Evolutionary conservation across 345 rosid genomes (phyloP).

Genomic region (Acer saccharum): DNA sequence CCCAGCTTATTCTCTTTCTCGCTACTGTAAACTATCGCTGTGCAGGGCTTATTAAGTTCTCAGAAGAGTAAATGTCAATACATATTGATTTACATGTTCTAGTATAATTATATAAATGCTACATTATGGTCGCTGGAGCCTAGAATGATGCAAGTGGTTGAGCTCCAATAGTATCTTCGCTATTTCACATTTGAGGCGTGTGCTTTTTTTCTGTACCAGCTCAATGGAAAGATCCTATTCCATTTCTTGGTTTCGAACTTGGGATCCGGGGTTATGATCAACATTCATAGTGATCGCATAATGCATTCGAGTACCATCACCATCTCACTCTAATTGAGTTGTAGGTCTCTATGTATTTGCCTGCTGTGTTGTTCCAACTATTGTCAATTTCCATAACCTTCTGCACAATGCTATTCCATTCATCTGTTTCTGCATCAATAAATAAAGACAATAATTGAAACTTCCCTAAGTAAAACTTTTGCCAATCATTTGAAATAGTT

Average conservation of each 20-base stretch:
- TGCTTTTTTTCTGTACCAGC: neutral
- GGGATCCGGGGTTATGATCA: neutral
- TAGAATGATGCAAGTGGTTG: neutral
- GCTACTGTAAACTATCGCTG: neutral
- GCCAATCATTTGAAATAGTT: neutral
- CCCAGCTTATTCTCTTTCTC: neutral
- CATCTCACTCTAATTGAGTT: constrained; percentile 35
- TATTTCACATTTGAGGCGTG: neutral
- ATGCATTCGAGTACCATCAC: constrained; percentile 1
- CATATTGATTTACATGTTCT: neutral
- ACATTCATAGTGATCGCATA: neutral
- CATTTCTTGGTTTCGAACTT: neutral
- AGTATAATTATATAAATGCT: neutral
- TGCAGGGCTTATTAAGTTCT: neutral
- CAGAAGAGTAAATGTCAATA: neutral
- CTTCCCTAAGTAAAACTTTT: neutral
- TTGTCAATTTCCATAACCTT: constrained; percentile 48
- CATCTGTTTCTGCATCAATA: constrained; percentile 37
- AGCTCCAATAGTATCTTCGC: neutral
- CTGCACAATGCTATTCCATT: constrained; percentile 42
- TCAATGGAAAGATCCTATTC: neutral
- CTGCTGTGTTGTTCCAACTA: constrained; percentile 56
- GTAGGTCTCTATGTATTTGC: constrained; percentile 48
- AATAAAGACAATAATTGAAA: neutral
- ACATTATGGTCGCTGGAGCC: neutral